Evolutionary conservation across 2,329 filamentous ascomycete species (phyloP).

Genomic region (Fusarium pilosicola): DNA sequence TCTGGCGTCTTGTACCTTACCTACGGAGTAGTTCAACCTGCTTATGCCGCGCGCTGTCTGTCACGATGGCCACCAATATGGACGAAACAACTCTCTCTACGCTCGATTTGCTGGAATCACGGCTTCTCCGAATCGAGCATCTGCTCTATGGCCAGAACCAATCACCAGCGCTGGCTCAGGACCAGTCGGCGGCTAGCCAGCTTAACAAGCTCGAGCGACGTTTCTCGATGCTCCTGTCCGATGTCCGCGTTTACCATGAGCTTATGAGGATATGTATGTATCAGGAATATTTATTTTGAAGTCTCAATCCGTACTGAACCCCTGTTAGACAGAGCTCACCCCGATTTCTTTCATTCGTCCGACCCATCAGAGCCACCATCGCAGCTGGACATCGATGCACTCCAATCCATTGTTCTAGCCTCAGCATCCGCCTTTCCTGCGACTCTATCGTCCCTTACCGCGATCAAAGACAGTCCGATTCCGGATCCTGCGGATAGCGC

Average conservation of each 20-base stretch:
- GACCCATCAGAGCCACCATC: slow-evolving; percentile 59
- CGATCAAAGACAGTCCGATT: slow-evolving; percentile 65
- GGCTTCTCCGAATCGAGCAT: slow-evolving; percentile 69
- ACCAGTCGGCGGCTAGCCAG: slow-evolving; percentile 55
- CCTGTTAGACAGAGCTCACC: slow-evolving; percentile 60
- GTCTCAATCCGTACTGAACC: neutral
- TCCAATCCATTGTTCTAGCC: slow-evolving; percentile 65
- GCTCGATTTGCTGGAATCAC: slow-evolving; percentile 66
- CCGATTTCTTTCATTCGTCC: slow-evolving; percentile 64
- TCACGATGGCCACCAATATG: slow-evolving; percentile 51
- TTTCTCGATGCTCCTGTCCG: slow-evolving; percentile 60
- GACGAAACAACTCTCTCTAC: slow-evolving; percentile 66
- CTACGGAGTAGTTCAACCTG: neutral
- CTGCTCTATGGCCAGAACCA: slow-evolving; percentile 61
- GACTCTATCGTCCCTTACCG: slow-evolving; percentile 67
- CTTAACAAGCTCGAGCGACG: slow-evolving; percentile 64
- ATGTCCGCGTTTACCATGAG: slow-evolving; percentile 66
- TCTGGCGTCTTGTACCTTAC: neutral
- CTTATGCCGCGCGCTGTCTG: slow-evolving; percentile 20
- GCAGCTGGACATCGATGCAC: slow-evolving; percentile 61
- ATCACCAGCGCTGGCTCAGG: slow-evolving; percentile 46
- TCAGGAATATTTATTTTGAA: neutral
- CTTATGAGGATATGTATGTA: slow-evolving; percentile 68
- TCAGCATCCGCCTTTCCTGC: slow-evolving; percentile 65
- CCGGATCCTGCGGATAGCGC: slow-evolving; percentile 66